Evolutionary conservation across 2,329 filamentous ascomycete genomes (phyloP).

Genomic region (Colletotrichum eremochloae): DNA sequence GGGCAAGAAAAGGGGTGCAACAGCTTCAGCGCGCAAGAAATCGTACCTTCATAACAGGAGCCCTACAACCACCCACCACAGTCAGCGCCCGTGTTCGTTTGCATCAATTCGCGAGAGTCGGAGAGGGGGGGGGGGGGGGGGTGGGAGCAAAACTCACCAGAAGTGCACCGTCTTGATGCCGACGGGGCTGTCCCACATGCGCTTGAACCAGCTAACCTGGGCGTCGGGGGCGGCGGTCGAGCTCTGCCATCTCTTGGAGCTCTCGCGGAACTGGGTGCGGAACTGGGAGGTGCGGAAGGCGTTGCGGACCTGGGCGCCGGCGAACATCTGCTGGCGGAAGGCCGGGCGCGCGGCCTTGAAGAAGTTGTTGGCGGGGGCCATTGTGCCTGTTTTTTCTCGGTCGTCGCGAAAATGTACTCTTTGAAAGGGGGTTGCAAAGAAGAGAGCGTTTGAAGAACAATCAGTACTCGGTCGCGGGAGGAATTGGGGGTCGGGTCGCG

Average conservation of each 20-base stretch:
- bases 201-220: conserved; percentile 74
- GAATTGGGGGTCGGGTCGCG: not conserved
- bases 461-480: not conserved
- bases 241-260: conserved; percentile 76
- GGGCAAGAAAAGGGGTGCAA: not conserved
- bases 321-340: conserved; percentile 67
- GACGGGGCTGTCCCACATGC: conserved; percentile 85
- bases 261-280: conserved; percentile 57
- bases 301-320: conserved; percentile 66
- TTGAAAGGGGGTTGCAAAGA: not conserved
- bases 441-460: not conserved
- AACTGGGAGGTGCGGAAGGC: conserved; percentile 62
- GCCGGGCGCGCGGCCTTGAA: conserved; percentile 68
- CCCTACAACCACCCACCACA: conserved; percentile 65
- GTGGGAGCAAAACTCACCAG: conserved; percentile 72
- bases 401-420: not conserved
- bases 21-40: conserved; percentile 58
- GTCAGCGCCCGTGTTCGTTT: conserved; percentile 11
- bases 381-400: conserved; percentile 45
- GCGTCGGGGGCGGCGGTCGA: conserved; percentile 66
- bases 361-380: conserved; percentile 63
- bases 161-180: conserved; percentile 97
- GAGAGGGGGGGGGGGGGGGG: too few species aligned
- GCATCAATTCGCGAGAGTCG: too few species aligned
- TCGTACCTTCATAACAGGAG: conserved; percentile 86